Evolutionary conservation across 495 filamentous ascomycete genomes (phyloP), one percentile per base, ranked within the genome.

Genomic region (Xylaria bambusicola): DNA sequence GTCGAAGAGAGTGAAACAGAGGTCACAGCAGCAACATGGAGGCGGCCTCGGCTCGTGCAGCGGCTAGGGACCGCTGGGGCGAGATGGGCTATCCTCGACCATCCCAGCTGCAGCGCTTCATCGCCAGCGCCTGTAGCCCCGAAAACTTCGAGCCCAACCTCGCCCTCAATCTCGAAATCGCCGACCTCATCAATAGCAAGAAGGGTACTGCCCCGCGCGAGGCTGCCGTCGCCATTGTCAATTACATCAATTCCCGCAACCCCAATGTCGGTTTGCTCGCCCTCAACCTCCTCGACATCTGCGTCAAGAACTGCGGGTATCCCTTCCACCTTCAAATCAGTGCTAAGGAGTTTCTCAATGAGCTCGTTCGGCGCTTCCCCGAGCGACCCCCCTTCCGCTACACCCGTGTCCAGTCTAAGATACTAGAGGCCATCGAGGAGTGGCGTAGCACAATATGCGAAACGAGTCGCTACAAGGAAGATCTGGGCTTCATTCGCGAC

Each of bases 231-330:
- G 86, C 93, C 58, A 97, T 98, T 66, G 94, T 97, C 64, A 88
- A 89, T 72, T 89, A 93, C 62, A 86, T 97, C 81, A 98, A 98
- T 76, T 88, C 93, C 71, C 90, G 94, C 71, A 98, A 97, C 71
- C 88, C 90, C 50, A 98, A 97, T 77, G 90, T 98, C 58, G 86
- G 92, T 50, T 77, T 98, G 66, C 82, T 98, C 41, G 95, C 94
- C 54, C 82, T 98, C 70, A 77, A 88, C 83, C 86, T 98, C 52
- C 88, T 98, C 68, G 94, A 98, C 70, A 98, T 98, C 48, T 98
- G 93, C 73, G 94, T 97, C 72, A 98, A 98, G 77, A 98, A 98
- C 74, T 98, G 94, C 85, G 94, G 94, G 66, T 98, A 98, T 75
- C 92, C 95, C 17, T 98, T 98, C 74, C 94, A 98, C 61, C 86